Base-by-base conservation (phyloP, 129 eudicot genomes). In the Flaveria bidentis region DNA sequence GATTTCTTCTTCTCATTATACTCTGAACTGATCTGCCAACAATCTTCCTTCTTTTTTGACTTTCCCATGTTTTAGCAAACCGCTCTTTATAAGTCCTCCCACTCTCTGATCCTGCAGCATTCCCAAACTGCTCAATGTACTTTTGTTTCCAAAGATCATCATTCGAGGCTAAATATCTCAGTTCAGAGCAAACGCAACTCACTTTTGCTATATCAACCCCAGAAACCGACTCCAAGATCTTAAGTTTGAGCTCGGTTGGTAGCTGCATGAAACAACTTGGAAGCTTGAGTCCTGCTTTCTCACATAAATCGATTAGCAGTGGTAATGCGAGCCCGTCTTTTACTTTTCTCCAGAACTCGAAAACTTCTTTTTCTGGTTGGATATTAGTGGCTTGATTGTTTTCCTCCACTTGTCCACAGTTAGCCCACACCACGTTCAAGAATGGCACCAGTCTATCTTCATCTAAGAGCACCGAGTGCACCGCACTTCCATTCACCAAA, bases 261-360 rank as follows among this genome's bases (percentile, higher is more conserved):
- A 92, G 84, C 11, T 75, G 85, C 87, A 81, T 86, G 36, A 92
- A 89, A 56, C 91, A 89, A 1, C 90, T 83, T 9, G 96, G 98
- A 69, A 83, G 88, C 42, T 46, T 79, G 11, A 89, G 72, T 45
- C 91, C 86, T 41, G 77, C 36, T 36, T 83, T 84, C n/a, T 87
- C 96, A 53, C 98, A 86, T 20, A 89, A 62, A 78, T 89, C 96
- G 9, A 89, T 89, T 67, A 86, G 69, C 26, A 89, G 67, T 1
- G 96, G 93, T 73, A 89, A 80, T 3, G 88, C 85, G 9, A 92
- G 73, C 69, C 67, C 82, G 68, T 89, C 98, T 80, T 92, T 89
- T 23, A 88, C 75, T 56, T 64, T 84, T 65, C 83, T 86, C 95
- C 95, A 90, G 70, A 93, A 90, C 18, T 78, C 82, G 51, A 84